Conservation (phyloP, 495 filamentous ascomycete species). For the Schizothecium vesticola region DNA sequence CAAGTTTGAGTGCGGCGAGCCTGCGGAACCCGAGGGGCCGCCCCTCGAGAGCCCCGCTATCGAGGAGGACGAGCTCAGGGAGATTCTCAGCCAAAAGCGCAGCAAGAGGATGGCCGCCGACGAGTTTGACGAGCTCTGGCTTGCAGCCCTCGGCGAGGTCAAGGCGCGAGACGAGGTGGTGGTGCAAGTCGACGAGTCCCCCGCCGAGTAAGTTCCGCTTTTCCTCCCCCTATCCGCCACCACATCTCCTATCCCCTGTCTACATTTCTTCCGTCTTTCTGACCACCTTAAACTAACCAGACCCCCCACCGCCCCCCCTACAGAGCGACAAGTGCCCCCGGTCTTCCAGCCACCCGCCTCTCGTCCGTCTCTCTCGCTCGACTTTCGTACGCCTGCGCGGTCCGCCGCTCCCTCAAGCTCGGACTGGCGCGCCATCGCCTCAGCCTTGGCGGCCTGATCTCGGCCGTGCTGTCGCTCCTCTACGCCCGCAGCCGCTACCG, state of each 20-base stretch:
- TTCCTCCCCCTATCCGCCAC: background rate
- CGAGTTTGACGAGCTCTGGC: constrained; percentile 93
- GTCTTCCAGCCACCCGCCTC: constrained; percentile 50
- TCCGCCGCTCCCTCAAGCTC: constrained; percentile 85
- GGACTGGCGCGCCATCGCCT: constrained; percentile 93
- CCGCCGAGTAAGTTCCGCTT: constrained; percentile 56
- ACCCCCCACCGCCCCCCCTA: constrained; percentile 52
- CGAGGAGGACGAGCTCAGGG: constrained; percentile 69
- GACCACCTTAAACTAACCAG: constrained; percentile 66
- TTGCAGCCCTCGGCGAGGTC: constrained; percentile 79
- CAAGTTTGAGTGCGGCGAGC: constrained; percentile 82
- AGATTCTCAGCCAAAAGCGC: constrained; percentile 63
- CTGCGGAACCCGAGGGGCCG: constrained; percentile 56
- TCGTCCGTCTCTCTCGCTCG: constrained; percentile 76
- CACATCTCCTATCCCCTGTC: background rate
- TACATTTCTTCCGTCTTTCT: constrained; percentile 20
- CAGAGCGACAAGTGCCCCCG: constrained; percentile 64
- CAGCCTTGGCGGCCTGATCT: constrained; percentile 69
- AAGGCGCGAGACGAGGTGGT: constrained; percentile 75
- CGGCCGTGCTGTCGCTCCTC: constrained; percentile 42
- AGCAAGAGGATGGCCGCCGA: constrained; percentile 72
- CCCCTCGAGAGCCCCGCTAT: constrained; percentile 57
- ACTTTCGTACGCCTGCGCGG: constrained; percentile 78
- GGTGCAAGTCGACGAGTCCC: constrained; percentile 50
- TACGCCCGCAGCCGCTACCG: constrained; percentile 55